A percentile compares a stretch with the other conserved stretches of the same genome.
These are phyloP conservation scores for Vavraia culicis DNA, from an alignment of 371 early-diverging fungal genomes.

Conservation along the genomic window DNA sequence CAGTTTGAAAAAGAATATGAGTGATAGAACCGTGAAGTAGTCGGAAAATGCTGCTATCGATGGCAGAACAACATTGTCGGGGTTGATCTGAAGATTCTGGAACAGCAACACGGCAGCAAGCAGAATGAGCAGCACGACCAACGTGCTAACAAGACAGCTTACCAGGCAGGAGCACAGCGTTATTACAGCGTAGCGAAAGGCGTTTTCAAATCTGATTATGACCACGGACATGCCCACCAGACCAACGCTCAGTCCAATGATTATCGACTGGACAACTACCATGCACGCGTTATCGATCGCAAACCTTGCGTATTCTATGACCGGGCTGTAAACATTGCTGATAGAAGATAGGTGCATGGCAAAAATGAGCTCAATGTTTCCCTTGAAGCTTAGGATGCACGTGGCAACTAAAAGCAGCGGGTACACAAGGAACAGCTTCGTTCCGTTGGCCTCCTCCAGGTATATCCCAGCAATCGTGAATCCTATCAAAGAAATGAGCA, in stretches of 20 bases:
- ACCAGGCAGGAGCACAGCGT: slow-evolving; percentile 25
- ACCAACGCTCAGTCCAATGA: slow-evolving; percentile 36
- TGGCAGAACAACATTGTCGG: slow-evolving; percentile 42
- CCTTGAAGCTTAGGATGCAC: slow-evolving; percentile 43
- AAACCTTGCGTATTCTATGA: slow-evolving; percentile 7
- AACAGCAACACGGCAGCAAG: slow-evolving; percentile 24
- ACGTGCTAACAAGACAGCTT: slow-evolving; percentile 27
- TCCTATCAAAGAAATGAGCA: slow-evolving; percentile 38
- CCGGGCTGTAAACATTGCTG: slow-evolving; percentile 3
- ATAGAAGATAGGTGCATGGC: slow-evolving; percentile 33
- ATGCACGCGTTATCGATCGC: slow-evolving; percentile 36
- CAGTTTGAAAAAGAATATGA: slow-evolving; percentile 28
- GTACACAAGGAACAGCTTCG: slow-evolving; percentile 4
- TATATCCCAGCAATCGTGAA: slow-evolving; percentile 29
- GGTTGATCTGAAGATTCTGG: slow-evolving; percentile 18
- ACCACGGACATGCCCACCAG: slow-evolving; percentile 16
- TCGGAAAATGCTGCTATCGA: slow-evolving; percentile 35
- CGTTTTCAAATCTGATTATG: slow-evolving; percentile 9
- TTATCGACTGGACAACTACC: slow-evolving; percentile 32
- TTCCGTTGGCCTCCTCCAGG: slow-evolving; percentile 13
- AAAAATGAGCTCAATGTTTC: slow-evolving; percentile 41
- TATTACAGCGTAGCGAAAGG: background rate
- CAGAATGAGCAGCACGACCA: slow-evolving; percentile 33
- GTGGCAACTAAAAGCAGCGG: slow-evolving; percentile 39
- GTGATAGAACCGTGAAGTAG: slow-evolving; percentile 18